Base-by-base conservation (phyloP, 2,329 filamentous ascomycete genomes). In the Phyllosticta paracitricarpa region DNA sequence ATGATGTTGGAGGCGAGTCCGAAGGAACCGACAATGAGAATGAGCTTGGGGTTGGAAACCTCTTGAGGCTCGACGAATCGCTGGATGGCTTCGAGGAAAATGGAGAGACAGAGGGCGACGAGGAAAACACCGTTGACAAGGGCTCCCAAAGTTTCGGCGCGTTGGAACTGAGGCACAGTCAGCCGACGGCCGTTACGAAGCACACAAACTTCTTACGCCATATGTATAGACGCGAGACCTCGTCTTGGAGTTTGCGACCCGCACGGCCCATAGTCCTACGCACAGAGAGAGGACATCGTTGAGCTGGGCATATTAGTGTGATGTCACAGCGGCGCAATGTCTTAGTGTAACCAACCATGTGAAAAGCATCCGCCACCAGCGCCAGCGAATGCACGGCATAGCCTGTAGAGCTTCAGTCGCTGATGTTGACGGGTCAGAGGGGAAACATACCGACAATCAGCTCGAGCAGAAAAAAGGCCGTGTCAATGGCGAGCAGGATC, bases 101-200 rank as follows among this genome's bases (percentile, higher is more conserved):
- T 99, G 57, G 93, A 95, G 61, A 99, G 81, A 77, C 94, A 99
- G 8, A 99, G 84, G 7, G 94, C 94, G 70, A 99, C 94, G 54
- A 99, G 82, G 78, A 99, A 99, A 54, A 97, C 93, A 66, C 94
- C 94, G 70, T 99, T 99, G 77, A 97, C 90, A 68, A 97, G 87
- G 56, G 94, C 94, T 70, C 94, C 94, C 5, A 99, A 82, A 10
- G 96, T 97, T 79, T 99, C 94, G 40, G 94, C 94, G 67, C 94
- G 90, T 79, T 97, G 88, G 89, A 92, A 99, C 89, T 93, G 68
- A 40, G 24, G n/a, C 24, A 26, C 4, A 51, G 53, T 60, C 25
- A 30, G 14, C 25, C 25, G 10, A 17, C 30, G 24, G 9, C 14
- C 0, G 19, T 48, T 12, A 14, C 35, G n/a, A 19, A 24, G 2